These are phyloP conservation scores for Silene conica DNA, from an alignment of 148 eudicot species.

Conservation along the genomic window DNA sequence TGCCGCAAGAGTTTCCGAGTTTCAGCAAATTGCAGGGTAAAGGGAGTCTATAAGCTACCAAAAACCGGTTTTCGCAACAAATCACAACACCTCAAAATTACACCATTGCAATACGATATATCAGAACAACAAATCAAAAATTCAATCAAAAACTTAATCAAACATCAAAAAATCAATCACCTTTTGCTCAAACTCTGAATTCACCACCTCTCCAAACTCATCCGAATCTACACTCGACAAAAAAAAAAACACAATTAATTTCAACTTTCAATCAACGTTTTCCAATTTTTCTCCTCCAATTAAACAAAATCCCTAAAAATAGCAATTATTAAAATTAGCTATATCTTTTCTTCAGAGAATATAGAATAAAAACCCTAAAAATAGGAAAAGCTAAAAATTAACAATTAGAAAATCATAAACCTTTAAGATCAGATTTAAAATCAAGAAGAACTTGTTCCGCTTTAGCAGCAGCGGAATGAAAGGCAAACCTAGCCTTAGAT, in stretches of 20 bases:
- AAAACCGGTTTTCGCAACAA: too few relatives aligned
- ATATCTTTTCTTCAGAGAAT: constrained; percentile 7
- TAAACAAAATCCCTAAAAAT: neutral
- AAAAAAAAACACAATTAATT: neutral
- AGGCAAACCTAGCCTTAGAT: constrained; percentile 76
- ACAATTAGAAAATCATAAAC: constrained; percentile 24
- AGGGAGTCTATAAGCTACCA: too few relatives aligned
- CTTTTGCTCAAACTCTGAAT: constrained; percentile 36
- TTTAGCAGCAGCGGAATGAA: constrained; percentile 90
- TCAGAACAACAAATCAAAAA: neutral
- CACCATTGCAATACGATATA: neutral
- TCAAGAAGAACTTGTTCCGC: constrained; percentile 76
- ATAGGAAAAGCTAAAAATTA: too few relatives aligned
- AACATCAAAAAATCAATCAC: constrained; percentile 17
- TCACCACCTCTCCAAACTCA: constrained; percentile 16
- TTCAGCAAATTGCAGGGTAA: too few relatives aligned
- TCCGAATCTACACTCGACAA: constrained; percentile 29
- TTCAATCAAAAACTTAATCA: neutral
- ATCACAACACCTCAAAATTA: neutral
- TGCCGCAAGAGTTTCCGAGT: too few relatives aligned
- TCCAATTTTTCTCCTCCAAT: too few relatives aligned
- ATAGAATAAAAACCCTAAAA: constrained; percentile 9
- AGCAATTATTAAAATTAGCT: neutral
- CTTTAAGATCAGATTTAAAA: constrained; percentile 72
- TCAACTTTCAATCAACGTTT: neutral